Conservation (phyloP, 192 early-diverging fungal species). For the Pilaira anomala region DNA sequence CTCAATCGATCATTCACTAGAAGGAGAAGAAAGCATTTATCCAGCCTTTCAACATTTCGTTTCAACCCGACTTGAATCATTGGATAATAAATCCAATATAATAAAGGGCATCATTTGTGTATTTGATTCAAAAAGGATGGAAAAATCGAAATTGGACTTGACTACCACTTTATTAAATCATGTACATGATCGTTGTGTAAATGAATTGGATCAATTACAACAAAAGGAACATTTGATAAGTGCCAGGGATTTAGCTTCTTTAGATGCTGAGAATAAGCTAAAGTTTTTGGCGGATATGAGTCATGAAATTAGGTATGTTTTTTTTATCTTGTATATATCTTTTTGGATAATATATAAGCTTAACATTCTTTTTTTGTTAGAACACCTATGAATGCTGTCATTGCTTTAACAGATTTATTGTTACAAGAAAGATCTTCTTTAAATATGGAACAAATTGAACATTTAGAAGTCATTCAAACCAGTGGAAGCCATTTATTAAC, state of each 20-base stretch:
- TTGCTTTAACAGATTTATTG: constrained; percentile 48
- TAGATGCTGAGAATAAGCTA: constrained; percentile 51
- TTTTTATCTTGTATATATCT: background rate
- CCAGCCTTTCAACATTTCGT: constrained; percentile 28
- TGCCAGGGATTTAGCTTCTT: constrained; percentile 41
- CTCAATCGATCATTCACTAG: background rate
- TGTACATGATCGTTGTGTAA: constrained; percentile 34
- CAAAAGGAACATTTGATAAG: constrained; percentile 37
- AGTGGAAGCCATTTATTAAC: constrained; percentile 52
- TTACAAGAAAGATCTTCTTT: constrained; percentile 43
- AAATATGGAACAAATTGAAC: constrained; percentile 44
- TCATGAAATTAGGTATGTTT: constrained; percentile 50
- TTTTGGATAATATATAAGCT: background rate
- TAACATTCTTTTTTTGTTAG: constrained; percentile 13
- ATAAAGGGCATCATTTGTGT: constrained; percentile 7
- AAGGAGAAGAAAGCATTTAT: background rate
- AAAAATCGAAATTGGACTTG: constrained; percentile 18
- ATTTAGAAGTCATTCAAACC: constrained; percentile 51
- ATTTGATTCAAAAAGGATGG: constrained; percentile 32
- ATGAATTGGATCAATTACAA: constrained; percentile 40
- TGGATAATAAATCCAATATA: constrained; percentile 14
- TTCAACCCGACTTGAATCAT: constrained; percentile 29
- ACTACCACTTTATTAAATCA: constrained; percentile 31
- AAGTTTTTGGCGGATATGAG: constrained; percentile 56
- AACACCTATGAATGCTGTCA: constrained; percentile 55